Percentiles rank a stretch among this genome's conserved stretches.
phyloP scores from a whole-genome alignment of 305 asterid species.

The Fraxinus angustifolia region DNA sequence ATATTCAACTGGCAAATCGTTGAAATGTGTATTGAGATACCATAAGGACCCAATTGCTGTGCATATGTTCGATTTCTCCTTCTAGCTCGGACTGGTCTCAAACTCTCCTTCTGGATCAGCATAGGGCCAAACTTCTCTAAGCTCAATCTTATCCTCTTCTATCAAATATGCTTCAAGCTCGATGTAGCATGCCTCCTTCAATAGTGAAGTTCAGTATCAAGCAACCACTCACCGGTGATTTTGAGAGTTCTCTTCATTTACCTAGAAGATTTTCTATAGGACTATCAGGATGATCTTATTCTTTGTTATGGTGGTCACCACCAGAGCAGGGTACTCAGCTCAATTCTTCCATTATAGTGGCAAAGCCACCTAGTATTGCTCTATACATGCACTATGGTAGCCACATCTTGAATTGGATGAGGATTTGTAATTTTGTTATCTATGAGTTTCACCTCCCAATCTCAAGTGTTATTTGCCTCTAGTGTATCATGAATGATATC shows the following conservation, averaged over 20 bases:
- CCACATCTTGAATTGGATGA: neutral
- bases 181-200: neutral
- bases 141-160: neutral
- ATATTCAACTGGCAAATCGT: neutral
- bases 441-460: neutral
- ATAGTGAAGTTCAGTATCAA: too few relatives aligned
- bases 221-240: neutral
- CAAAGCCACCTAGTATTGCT: neutral
- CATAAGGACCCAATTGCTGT: neutral
- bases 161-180: neutral
- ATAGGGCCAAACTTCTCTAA: neutral
- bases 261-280: neutral
- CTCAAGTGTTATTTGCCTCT: neutral
- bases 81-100: neutral
- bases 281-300: neutral
- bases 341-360: neutral
- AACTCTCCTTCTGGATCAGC: neutral
- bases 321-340: neutral
- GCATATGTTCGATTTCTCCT: neutral
- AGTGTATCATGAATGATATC: neutral
- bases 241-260: neutral
- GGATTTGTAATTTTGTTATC: neutral
- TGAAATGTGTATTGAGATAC: neutral
- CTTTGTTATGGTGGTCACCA: neutral
- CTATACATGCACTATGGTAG: neutral